Percentiles rank a stretch among this genome's conserved stretches.
phyloP scores from a whole-genome alignment of 2,329 filamentous ascomycete genomes.

The Diplodia intermedia region DNA sequence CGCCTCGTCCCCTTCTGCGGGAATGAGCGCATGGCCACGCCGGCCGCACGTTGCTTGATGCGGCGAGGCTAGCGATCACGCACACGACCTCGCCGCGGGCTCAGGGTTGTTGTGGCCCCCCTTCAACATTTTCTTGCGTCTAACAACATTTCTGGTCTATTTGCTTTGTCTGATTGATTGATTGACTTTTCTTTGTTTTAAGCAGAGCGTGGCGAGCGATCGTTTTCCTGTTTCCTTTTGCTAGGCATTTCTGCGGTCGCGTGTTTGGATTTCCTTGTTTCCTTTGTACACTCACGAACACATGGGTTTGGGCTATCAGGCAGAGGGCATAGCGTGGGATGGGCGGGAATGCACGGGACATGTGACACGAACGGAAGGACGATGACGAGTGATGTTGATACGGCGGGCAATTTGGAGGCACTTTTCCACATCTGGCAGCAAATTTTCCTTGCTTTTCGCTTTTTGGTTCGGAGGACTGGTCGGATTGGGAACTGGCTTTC shows the following conservation, averaged over 20 bases:
- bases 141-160: conserved; percentile 37
- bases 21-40: conserved; percentile 20
- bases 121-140: conserved; percentile 42
- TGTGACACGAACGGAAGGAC: conserved; percentile 32
- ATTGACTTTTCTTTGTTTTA: conserved; percentile 35
- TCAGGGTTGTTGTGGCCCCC: conserved; percentile 37
- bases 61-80: conserved; percentile 19
- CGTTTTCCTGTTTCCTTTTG: conserved; percentile 38
- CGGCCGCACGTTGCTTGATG: conserved; percentile 14
- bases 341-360: conserved; percentile 29
- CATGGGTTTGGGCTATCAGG: conserved; percentile 13
- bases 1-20: conserved; percentile 14
- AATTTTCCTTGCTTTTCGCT: conserved; percentile 44
- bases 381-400: conserved; percentile 33
- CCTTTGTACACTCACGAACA: conserved; percentile 25
- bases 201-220: conserved; percentile 48
- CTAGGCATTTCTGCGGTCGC: conserved; percentile 32
- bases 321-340: conserved; percentile 22
- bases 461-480: conserved; percentile 36
- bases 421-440: conserved; percentile 41
- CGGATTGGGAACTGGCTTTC: conserved; percentile 30
- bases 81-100: conserved; percentile 5
- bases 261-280: conserved; percentile 35
- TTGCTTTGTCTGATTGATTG: conserved; percentile 38
- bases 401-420: conserved; percentile 27